Conservation (phyloP, 116 monocot species). For the Posidonia oceanica region DNA sequence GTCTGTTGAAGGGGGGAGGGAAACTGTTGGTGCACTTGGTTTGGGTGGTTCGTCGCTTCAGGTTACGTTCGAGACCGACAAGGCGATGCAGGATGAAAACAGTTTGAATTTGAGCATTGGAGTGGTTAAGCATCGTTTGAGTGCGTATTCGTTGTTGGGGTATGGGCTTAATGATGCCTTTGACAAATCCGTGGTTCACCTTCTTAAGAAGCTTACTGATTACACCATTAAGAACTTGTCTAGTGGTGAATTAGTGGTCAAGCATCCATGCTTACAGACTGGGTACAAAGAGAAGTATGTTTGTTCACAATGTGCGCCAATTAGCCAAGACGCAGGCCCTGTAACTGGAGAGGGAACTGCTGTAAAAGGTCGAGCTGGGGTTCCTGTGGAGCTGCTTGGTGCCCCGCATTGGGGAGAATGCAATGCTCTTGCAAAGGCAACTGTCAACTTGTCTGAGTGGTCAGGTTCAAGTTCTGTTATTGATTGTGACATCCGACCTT, state of each 20-base stretch:
- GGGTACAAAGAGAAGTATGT: conserved; percentile 68
- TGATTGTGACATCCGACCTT: conserved; percentile 72
- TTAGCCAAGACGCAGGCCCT: conserved; percentile 45
- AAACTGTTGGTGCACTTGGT: conserved; percentile 79
- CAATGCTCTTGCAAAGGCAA: conserved; percentile 58
- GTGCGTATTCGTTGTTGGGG: conserved; percentile 84
- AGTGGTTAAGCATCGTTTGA: conserved; percentile 56
- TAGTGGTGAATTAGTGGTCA: conserved; percentile 40
- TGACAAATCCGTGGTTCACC: conserved; percentile 71
- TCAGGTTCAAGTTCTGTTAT: conserved; percentile 31
- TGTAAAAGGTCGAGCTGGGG: conserved; percentile 27
- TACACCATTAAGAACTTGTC: conserved; percentile 5
- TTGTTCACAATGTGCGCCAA: conserved; percentile 56
- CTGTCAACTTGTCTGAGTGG: conserved; percentile 82
- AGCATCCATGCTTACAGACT: conserved; percentile 77
- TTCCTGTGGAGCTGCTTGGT: conserved; percentile 49
- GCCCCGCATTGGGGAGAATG: conserved; percentile 72
- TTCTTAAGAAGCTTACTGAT: conserved; percentile 24
- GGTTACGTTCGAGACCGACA: conserved; percentile 79
- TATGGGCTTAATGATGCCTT: conserved; percentile 98
- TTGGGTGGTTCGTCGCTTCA: conserved; percentile 95
- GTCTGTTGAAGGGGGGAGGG: conserved; percentile 23
- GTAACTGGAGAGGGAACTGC: conserved; percentile 16
- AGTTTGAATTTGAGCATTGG: conserved; percentile 64
- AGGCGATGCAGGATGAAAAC: conserved; percentile 33